A percentile compares a stretch with the other conserved stretches of the same genome.
Conservation (phyloP, 108 stramenopile species). For the Skeletonema marinoi region DNA sequence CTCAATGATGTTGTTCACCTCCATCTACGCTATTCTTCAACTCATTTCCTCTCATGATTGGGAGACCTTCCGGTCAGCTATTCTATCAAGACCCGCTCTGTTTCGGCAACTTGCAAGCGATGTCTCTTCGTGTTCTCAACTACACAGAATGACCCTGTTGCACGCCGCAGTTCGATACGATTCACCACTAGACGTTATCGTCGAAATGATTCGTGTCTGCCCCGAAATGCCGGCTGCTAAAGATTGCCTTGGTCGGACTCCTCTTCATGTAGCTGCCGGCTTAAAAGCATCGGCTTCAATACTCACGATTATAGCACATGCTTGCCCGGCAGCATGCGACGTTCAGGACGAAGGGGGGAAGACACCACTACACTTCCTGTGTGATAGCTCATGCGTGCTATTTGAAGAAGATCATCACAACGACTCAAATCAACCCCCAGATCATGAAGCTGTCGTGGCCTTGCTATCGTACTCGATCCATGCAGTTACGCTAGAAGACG, state of each 20-base stretch:
- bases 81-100: too few relatives aligned
- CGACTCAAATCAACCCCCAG: not conserved
- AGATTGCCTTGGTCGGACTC: conserved; percentile 67
- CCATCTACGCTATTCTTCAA: too few relatives aligned
- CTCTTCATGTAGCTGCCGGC: conserved; percentile 72
- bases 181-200: conserved; percentile 29
- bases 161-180: conserved; percentile 1
- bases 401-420: not conserved
- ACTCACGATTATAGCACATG: conserved; percentile 48
- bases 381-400: conserved; percentile 17
- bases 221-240: conserved; percentile 56
- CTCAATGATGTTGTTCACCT: too few relatives aligned
- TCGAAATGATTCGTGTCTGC: conserved; percentile 52
- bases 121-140: not conserved
- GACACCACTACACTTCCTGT: conserved; percentile 72
- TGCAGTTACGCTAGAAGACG: conserved; percentile 4
- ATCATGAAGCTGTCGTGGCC: not conserved
- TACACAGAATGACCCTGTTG: conserved; percentile 8
- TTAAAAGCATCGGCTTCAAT: conserved; percentile 57
- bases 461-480: not conserved
- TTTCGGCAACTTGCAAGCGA: too few relatives aligned
- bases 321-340: conserved; percentile 60
- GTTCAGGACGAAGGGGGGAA: conserved; percentile 59
- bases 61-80: too few relatives aligned
- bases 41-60: too few relatives aligned